These are phyloP conservation scores for Coemansia sp. DNA, from an alignment of 192 early-diverging fungal genomes.

Conservation along the genomic window DNA sequence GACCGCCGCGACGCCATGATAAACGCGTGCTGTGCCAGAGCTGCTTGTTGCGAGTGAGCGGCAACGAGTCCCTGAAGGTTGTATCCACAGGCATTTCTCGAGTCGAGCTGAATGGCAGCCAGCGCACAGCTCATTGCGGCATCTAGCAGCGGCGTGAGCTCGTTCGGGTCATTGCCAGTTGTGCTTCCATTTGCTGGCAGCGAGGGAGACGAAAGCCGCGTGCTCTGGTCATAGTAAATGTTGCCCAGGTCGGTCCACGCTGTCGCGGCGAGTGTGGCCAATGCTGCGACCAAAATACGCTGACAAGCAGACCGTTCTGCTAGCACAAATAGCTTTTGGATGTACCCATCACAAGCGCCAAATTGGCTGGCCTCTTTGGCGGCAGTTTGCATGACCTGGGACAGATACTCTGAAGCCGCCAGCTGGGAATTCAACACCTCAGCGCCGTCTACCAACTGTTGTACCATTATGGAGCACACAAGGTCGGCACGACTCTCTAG, in stretches of 20 bases:
- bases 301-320: slow-evolving; percentile 24
- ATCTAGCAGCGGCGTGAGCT: slow-evolving; percentile 18
- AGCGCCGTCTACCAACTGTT: neutral
- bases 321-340: slow-evolving; percentile 21
- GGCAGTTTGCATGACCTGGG: slow-evolving; percentile 13
- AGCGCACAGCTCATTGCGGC: slow-evolving; percentile 40
- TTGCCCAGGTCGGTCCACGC: slow-evolving; percentile 48
- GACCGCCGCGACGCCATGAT: slow-evolving; percentile 77
- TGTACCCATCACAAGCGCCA: neutral
- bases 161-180: neutral
- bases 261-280: slow-evolving; percentile 23
- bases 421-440: neutral
- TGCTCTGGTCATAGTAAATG: slow-evolving; percentile 27
- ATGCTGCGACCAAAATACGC: slow-evolving; percentile 29
- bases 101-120: slow-evolving; percentile 68
- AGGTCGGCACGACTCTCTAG: slow-evolving; percentile 18
- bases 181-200: neutral
- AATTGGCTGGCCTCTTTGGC: neutral
- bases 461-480: neutral
- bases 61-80: slow-evolving; percentile 75
- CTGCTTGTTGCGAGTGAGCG: slow-evolving; percentile 33
- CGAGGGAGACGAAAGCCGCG: neutral
- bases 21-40: slow-evolving; percentile 83
- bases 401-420: slow-evolving; percentile 21
- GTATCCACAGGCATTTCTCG: slow-evolving; percentile 63